Conservation (phyloP, 2,329 filamentous ascomycete species). For the Pyrenophora seminiperda region DNA sequence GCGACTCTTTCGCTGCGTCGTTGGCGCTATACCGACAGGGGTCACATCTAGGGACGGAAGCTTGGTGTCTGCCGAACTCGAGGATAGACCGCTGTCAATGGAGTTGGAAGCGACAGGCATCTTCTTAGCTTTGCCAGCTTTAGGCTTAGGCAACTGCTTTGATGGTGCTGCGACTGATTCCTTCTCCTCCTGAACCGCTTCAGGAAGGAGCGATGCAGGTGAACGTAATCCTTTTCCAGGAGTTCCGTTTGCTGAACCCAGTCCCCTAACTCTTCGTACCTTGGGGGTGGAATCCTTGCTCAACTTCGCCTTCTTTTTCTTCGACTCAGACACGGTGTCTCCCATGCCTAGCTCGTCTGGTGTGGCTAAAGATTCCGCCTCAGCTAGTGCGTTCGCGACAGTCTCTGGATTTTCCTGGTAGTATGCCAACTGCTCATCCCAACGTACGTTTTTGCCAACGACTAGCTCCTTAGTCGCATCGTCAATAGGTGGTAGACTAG, state of each 20-base stretch:
- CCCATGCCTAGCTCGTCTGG: constrained; percentile 41
- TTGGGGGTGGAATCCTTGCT: constrained; percentile 41
- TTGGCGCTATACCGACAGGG: constrained; percentile 25
- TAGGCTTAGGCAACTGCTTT: constrained; percentile 27
- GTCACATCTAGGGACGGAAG: constrained; percentile 28
- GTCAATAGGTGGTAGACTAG: constrained; percentile 19
- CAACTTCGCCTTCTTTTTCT: constrained; percentile 25
- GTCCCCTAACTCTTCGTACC: constrained; percentile 36
- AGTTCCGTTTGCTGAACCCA: constrained; percentile 47
- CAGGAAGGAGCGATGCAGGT: constrained; percentile 38
- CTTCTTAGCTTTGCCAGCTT: constrained; percentile 29
- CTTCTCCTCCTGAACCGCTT: constrained; percentile 33
- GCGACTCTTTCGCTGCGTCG: constrained; percentile 38
- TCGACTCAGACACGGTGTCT: constrained; percentile 24
- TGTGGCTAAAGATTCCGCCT: constrained; percentile 39
- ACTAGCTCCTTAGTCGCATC: constrained; percentile 22
- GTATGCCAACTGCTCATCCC: constrained; percentile 55
- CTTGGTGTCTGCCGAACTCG: constrained; percentile 15
- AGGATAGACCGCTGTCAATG: constrained; percentile 12
- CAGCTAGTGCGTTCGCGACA: constrained; percentile 30
- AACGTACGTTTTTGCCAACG: constrained; percentile 48
- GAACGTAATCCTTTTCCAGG: constrained; percentile 46
- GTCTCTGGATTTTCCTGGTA: constrained; percentile 50
- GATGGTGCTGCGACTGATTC: constrained; percentile 14
- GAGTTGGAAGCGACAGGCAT: constrained; percentile 23